A percentile compares a stretch with the other conserved stretches of the same genome.
Evolutionary conservation across 176 grass and related monocot genomes (phyloP).

Genomic region (Avena eriantha): DNA sequence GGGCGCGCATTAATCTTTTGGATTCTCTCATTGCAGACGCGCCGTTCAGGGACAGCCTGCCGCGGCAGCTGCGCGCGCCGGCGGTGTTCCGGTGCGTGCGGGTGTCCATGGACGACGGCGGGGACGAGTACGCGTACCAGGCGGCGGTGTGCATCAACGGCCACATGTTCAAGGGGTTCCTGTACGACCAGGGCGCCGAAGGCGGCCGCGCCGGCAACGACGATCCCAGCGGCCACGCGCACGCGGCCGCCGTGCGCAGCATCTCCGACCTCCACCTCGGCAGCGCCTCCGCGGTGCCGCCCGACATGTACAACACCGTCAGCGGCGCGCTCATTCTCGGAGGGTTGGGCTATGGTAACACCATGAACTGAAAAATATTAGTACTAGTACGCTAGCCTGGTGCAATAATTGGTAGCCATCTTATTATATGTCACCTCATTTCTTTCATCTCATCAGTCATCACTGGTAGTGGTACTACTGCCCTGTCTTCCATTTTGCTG

Average conservation of each 20-base stretch:
- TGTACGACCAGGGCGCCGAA: constrained; percentile 86
- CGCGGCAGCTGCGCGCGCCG: constrained; percentile 81
- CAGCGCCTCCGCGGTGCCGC: constrained; percentile 46
- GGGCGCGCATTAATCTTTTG: background rate
- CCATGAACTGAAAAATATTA: constrained; percentile 52
- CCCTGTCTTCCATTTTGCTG: constrained; percentile 41
- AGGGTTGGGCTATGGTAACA: constrained; percentile 60
- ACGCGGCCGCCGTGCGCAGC: constrained; percentile 48
- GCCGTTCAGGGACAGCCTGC: constrained; percentile 64
- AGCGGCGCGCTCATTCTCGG: constrained; percentile 66
- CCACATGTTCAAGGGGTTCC: constrained; percentile 87
- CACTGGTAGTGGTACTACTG: constrained; percentile 29
- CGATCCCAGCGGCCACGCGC: constrained; percentile 11
- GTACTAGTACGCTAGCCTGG: background rate
- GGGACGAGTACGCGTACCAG: constrained; percentile 91
- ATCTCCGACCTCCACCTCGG: constrained; percentile 93
- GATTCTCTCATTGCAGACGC: constrained; percentile 44
- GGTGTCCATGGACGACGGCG: constrained; percentile 72
- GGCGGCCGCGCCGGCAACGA: constrained; percentile 46
- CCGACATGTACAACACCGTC: constrained; percentile 54
- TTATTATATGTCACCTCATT: background rate
- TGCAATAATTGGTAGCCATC: constrained; percentile 34
- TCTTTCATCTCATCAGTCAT: constrained; percentile 32
- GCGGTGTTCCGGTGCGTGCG: constrained; percentile 95
- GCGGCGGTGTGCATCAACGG: constrained; percentile 87